Conservation (phyloP, 805 yeast genomes). For the Lipomyces orientalis region DNA sequence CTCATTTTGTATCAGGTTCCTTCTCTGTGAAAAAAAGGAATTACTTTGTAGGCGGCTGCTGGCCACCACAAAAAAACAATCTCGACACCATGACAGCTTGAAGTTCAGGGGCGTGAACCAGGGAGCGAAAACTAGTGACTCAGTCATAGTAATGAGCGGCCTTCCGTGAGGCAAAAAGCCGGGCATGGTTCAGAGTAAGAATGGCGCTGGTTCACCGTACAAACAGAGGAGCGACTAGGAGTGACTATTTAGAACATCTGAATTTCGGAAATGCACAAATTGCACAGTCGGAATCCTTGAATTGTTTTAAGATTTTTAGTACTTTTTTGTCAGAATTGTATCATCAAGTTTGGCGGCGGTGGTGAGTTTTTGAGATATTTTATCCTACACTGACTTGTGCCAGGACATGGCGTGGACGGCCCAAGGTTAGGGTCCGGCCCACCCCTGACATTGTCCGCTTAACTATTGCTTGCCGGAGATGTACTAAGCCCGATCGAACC, state of each 20-base stretch:
- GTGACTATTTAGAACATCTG: slow-evolving; percentile 1
- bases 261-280: slow-evolving; percentile 1
- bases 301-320: background rate
- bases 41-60: slow-evolving; percentile 2
- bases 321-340: background rate
- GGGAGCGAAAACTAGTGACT: slow-evolving; percentile 1
- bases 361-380: background rate
- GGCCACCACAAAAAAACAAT: slow-evolving; percentile 1
- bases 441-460: background rate
- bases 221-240: slow-evolving; percentile 1
- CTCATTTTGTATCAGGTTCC: background rate
- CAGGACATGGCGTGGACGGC: background rate
- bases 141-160: slow-evolving; percentile 1
- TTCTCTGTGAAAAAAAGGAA: background rate
- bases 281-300: slow-evolving; percentile 3
- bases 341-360: slow-evolving; percentile 4
- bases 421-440: background rate
- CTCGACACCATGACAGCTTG: background rate
- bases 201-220: slow-evolving; percentile 1
- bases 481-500: slow-evolving; percentile 4
- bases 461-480: background rate
- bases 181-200: slow-evolving; percentile 1
- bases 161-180: slow-evolving; percentile 1
- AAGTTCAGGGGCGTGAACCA: slow-evolving; percentile 2
- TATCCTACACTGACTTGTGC: background rate